A percentile compares a stretch with the other conserved stretches of the same genome.
These are phyloP conservation scores for Mesotaenium endlicherianum DNA, from an alignment of 139 green algal genomes.

Conservation along the genomic window DNA sequence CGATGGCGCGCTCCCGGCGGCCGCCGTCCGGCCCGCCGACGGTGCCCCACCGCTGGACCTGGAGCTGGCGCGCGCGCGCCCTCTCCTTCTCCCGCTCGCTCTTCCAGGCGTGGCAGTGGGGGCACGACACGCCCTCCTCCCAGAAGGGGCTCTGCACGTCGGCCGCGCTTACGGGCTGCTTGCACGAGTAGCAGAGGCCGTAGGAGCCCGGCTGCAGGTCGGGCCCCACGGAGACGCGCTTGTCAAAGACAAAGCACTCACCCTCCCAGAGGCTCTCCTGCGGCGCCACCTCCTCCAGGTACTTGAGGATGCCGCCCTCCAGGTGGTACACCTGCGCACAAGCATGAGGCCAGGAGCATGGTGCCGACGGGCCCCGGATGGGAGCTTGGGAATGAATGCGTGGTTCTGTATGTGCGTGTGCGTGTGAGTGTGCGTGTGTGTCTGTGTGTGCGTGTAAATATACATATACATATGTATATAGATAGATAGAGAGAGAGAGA, in stretches of 20 bases:
- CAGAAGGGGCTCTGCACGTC: conserved; percentile 20
- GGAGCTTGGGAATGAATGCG: too few species aligned
- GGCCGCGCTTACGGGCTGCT: conserved; percentile 10
- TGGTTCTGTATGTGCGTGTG: too few species aligned
- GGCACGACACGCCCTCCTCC: conserved; percentile 39
- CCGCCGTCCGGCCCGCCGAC: conserved; percentile 19
- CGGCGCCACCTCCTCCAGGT: conserved; percentile 30
- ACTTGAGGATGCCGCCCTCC: conserved; percentile 50
- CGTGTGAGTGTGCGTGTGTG: too few species aligned
- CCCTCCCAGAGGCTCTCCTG: conserved; percentile 45
- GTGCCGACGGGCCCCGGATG: too few species aligned
- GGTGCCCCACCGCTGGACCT: conserved; percentile 31
- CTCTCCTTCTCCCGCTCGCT: conserved; percentile 11
- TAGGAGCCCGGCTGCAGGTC: conserved; percentile 17
- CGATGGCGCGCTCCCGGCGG: too few species aligned
- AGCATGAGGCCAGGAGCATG: background rate
- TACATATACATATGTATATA: too few species aligned
- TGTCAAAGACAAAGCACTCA: conserved; percentile 54
- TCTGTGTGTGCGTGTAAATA: too few species aligned
- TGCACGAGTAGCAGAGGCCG: conserved; percentile 34
- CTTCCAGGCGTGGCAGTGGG: conserved; percentile 32
- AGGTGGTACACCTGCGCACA: conserved; percentile 41
- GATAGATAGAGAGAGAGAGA: too few species aligned
- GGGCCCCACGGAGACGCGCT: conserved; percentile 33
- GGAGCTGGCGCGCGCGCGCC: background rate